Conservation (phyloP, 192 early-diverging fungal species). For the Backusella macrospora region DNA sequence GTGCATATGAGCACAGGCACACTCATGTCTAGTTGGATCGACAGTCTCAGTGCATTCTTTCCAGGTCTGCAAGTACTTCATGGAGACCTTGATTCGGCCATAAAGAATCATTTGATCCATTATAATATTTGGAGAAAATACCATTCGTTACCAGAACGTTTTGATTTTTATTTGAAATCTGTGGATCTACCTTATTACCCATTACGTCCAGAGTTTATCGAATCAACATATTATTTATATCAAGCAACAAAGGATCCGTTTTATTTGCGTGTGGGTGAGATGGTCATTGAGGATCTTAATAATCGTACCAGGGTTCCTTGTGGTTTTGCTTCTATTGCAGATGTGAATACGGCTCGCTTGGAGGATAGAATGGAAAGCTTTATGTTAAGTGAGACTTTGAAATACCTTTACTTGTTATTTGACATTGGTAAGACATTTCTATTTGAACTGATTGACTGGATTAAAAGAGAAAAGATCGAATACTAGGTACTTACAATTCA, state of each 20-base stretch:
- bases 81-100: constrained; percentile 86
- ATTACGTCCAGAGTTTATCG: constrained; percentile 91
- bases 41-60: constrained; percentile 89
- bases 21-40: constrained; percentile 77
- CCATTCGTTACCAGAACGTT: constrained; percentile 85
- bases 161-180: constrained; percentile 69
- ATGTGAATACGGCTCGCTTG: constrained; percentile 61
- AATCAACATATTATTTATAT: constrained; percentile 93
- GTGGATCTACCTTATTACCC: constrained; percentile 78
- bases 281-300: constrained; percentile 82
- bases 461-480: not conserved
- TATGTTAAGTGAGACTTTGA: constrained; percentile 91
- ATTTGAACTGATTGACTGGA: not conserved
- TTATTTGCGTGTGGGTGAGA: constrained; percentile 90
- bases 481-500: not conserved
- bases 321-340: constrained; percentile 76
- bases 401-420: constrained; percentile 97
- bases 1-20: constrained; percentile 78
- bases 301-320: constrained; percentile 68
- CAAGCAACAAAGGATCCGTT: constrained; percentile 87
- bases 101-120: constrained; percentile 79
- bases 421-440: constrained; percentile 60
- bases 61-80: constrained; percentile 89
- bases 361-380: constrained; percentile 97
- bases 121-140: constrained; percentile 89